Base-by-base conservation (phyloP, 305 asterid genomes). In the Fraxinus paxiana region DNA sequence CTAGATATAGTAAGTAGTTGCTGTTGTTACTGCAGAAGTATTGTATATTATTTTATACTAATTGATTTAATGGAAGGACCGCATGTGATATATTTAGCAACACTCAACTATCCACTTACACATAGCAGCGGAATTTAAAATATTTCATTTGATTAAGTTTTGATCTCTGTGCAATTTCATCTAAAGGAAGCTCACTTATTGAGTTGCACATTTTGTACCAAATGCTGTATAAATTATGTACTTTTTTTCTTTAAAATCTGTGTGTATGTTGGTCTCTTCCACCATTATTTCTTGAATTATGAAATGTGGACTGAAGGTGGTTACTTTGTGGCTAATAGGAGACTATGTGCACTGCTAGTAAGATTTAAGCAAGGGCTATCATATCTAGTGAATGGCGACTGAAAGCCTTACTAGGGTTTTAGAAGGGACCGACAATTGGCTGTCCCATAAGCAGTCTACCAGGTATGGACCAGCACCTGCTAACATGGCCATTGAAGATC, bases 371-470 rank as follows among this genome's bases (percentile, higher is more conserved):
- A 9, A 41, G 76, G 38, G 34, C 56, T 73, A 65, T 34, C 70
- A 54, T 73, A 73, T 35, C 79, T 46, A 63, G 5, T 79, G 12
- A 22, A 93, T 92, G 97, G 91, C 95, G 63, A 92, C 97, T 73
- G 94, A 92, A 86, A 89, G 92, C 87, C 88, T 97, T 26, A 86
- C 90, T 75, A 84, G 95, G 84, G 89, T 92, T 56, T 80, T 84
- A 71, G 93, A 90, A 65, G 86, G 83, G 77, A 77, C 88, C 15
- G 92, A 87, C 59, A 88, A 89, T 79, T 91, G 97, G 97, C 82
- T 76, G 37, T 67, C 91, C 72, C 72, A 77, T 61, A 88, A 87
- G 83, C 90, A 88, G 56, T 51, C 91, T 51, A 83, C 80, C 70
- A 81, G 86, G 35, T 92, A 88, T 84, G 84, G 70, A 72, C 81